Evolutionary conservation across 345 rosid genomes (phyloP), one percentile per base, ranked within the genome.

Genomic region (Corchorus capsularis): DNA sequence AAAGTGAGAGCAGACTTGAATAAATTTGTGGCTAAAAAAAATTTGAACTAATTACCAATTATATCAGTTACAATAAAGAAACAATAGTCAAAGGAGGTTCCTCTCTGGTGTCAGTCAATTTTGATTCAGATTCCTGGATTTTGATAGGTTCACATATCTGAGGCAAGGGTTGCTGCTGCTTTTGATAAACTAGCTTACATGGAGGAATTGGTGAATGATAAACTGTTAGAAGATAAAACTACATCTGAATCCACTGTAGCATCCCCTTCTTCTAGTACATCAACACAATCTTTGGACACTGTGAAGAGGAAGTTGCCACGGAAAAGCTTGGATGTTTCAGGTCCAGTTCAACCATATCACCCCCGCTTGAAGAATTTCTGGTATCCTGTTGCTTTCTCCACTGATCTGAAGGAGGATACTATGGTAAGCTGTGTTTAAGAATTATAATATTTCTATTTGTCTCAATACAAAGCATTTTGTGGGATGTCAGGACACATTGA

Each of bases 111-210:
- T 64, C 71, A 55, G 55, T n/a, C 37, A 19, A 78, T 65, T 45
- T 79, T 19, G n/a, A 52, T 56, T 50, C 70, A 79, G 76, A 20
- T 73, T 5, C 27, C 4, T 68, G 82, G 59, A 68, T 71, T 49
- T 76, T 71, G 61, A 86, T 90, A 95, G 99, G 98, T 96, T 81
- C 99, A 93, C 82, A 84, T 92, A 79, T 96, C 99, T 55, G 99
- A 96, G 83, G 99, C 94, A 71, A 91, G 98, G 88, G 97, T 96
- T 80, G 62, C 91, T 73, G 83, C 96, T 68, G 97, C 99, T 72
- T 83, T 96, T 81, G 93, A 93, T 61, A 96, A 92, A 89, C 88
- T 96, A 75, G 99, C 99, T 79, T 82, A 93, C 83, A 92, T 93
- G 99, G 99, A 93, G 83, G 84, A 79, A 52, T 83, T 95, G 89